phyloP scores from a whole-genome alignment of 1,284 basidiomycete species.

The Microstroma glucosiphilum region DNA sequence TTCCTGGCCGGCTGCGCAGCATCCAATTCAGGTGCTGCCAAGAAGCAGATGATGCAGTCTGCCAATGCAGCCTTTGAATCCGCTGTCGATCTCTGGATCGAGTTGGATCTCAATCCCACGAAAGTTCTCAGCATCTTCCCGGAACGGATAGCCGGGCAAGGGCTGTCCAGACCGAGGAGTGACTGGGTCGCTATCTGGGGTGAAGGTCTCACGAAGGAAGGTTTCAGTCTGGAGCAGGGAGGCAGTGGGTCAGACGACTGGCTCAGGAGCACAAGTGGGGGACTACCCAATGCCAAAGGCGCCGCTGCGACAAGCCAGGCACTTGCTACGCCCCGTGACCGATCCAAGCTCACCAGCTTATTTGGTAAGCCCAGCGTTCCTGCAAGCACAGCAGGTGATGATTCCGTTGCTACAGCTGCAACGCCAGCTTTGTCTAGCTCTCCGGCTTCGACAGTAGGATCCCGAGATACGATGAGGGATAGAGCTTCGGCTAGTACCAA shows the following conservation, averaged over 20 bases:
- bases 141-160: constrained; percentile 65
- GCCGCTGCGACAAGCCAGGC: not conserved
- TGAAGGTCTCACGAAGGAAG: constrained; percentile 51
- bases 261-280: not conserved
- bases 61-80: constrained; percentile 59
- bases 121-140: constrained; percentile 88
- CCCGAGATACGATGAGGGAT: not conserved
- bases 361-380: not conserved
- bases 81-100: constrained; percentile 80
- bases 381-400: not conserved
- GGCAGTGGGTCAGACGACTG: constrained; percentile 16
- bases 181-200: constrained; percentile 83
- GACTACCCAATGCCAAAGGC: not conserved
- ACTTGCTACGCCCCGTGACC: constrained; percentile 2
- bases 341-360: not conserved
- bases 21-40: constrained; percentile 25
- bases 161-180: constrained; percentile 63
- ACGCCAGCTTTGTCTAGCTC: constrained; percentile 9
- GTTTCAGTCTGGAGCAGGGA: constrained; percentile 3
- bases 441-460: not conserved
- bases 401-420: not conserved
- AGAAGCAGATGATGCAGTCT: constrained; percentile 62
- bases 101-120: constrained; percentile 83
- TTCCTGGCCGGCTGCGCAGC: not conserved
- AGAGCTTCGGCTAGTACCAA: too few relatives aligned